Base-by-base conservation (phyloP, 331 rosid species). In the Prunus yedoensis region DNA sequence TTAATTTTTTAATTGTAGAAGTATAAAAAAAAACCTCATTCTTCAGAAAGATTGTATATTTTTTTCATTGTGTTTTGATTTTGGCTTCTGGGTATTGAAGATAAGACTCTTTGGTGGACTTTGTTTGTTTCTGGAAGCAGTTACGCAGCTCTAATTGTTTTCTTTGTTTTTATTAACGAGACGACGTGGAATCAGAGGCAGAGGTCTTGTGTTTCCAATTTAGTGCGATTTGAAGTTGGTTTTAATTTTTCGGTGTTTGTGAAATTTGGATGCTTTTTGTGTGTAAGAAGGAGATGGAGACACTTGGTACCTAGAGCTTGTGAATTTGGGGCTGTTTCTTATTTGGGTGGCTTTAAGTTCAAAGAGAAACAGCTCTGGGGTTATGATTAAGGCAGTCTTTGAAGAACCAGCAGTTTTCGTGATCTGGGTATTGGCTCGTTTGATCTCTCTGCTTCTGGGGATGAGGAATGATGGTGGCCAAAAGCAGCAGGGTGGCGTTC, bases 391-490 rank as follows among this genome's bases (percentile, higher is more conserved):
- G 59, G 78, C 84, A 67, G 94, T 80, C 71, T 57, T 82, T 76
- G 89, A 66, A 77, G 94, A 85, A 85, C 84, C 83, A 45, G 73
- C 78, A 81, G 83, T 85, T 73, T 50, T 83, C 66, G 73, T 83
- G 35, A 65, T 84, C 63, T 87, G 86, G 88, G 23, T 87, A 30
- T 84, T 77, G 65, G 62, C 71, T 81, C 71, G 79, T 80, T 80
- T 87, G 76, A 49, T 78, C 49, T 83, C 58, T 82, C 75, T 86
- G 88, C 75, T 79, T 74, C 83, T 88, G 90, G 99, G 96, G 88
- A 92, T 92, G 99, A 92, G 77, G 91, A 92, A 90, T 85, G 91
- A 91, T 87, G 89, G 86, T 81, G 87, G 87, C 17, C 88, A 82
- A 71, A 89, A 92, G 77, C 96, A 88, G 81, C 97, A 87, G 77